Evolutionary conservation across 2,329 filamentous ascomycete genomes (phyloP).

Genomic region (Alternaria infectoria): DNA sequence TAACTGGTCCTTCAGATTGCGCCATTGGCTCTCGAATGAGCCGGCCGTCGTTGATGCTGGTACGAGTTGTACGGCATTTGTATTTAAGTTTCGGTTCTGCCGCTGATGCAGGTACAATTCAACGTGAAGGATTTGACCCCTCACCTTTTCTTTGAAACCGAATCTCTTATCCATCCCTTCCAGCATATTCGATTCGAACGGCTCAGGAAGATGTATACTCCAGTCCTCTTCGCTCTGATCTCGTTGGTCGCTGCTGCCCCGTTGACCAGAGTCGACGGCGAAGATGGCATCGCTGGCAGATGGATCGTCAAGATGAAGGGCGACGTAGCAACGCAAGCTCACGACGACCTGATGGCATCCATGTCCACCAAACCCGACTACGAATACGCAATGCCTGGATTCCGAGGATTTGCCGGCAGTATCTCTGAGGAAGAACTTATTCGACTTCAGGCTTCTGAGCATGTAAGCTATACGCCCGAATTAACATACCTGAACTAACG

Average conservation of each 20-base stretch:
- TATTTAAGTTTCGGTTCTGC: conserved; percentile 1
- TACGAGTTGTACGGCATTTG: neutral
- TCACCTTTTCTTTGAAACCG: neutral
- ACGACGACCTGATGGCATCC: conserved; percentile 27
- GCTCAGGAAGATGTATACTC: neutral
- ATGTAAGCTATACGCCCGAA: conserved; percentile 19
- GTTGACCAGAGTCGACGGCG: neutral
- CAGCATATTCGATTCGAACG: neutral
- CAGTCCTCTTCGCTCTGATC: neutral
- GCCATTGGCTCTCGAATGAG: neutral
- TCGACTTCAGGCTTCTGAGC: conserved; percentile 30
- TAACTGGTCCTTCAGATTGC: neutral
- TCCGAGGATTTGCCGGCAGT: conserved; percentile 47
- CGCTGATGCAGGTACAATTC: neutral
- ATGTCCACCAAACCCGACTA: conserved; percentile 29
- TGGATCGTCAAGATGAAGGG: conserved; percentile 53
- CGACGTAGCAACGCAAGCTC: conserved; percentile 24
- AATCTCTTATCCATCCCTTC: neutral
- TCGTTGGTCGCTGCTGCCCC: neutral
- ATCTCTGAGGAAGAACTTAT: conserved; percentile 34
- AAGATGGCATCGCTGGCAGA: neutral
- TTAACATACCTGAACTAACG: neutral
- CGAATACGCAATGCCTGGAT: conserved; percentile 44
- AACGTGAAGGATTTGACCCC: neutral
- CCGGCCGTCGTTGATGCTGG: neutral